Evolutionary conservation across 176 grass and related monocot genomes (phyloP), one percentile per base, ranked within the genome.

Genomic region (Olyra latifolia): DNA sequence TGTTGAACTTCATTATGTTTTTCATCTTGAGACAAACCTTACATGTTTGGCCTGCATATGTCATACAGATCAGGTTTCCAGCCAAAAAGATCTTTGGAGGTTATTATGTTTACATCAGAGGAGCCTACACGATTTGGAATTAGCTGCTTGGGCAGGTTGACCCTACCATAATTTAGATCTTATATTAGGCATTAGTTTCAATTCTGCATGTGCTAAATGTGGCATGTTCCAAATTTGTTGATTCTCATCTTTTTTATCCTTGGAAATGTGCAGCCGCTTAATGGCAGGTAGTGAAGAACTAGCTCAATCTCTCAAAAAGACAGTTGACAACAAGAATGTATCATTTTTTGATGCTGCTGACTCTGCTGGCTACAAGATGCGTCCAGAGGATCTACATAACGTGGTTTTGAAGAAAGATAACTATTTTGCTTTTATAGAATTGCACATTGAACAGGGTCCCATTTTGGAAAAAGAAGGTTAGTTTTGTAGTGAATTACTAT

Each of bases 31-130:
- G 39, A 77, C 0, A 62, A 86, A 69, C 66, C 75, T 80, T 86
- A 42, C 11, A 0, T 49, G 23, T 71, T 86, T 49, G 78, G 15
- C 16, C 55, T 76, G 56, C 15, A 55, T 83, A 15, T 83, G 19
- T 59, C 65, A 58, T 81, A 54, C 76, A 95, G 92, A 48, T 93
- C 86, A 7, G 79, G 75, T 82, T 95, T 98, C 74, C 81, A 86
- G 56, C 92, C 96, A 58, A 95, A 89, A 86, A 95, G 82, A 67
- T 89, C 92, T 55, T 81, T 99, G 86, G 96, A 95, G 62, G 88
- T 99, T 80, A 91, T 99, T 69, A 99, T 99, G 96, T 99, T 99
- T 76, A 99, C 96, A 61, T 99, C 92, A 22, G 92, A 99, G 71
- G 92, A 99, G 75, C 96, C 96, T 55, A 99, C 96, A 66, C 86